Conservation (phyloP, 2,329 filamentous ascomycete genomes). For the Xylariaceae sp. region DNA sequence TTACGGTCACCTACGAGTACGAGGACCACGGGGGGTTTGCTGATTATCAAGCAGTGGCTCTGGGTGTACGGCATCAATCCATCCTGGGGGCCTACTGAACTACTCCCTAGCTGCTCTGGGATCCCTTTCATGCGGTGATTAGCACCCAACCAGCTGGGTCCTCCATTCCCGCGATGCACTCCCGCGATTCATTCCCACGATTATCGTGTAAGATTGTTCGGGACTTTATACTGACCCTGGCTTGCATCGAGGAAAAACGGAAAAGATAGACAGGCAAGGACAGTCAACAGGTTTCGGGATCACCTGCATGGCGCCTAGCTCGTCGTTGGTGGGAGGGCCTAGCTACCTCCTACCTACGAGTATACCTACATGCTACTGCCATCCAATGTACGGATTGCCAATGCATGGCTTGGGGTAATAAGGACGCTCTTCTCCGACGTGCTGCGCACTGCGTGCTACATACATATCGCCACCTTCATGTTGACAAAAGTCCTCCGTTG, state of each 20-base stretch:
- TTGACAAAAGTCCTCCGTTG: too few relatives aligned
- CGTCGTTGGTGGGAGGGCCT: background rate
- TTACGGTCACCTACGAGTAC: too few relatives aligned
- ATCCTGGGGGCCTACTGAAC: background rate
- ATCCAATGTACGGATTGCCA: too few relatives aligned
- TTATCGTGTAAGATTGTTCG: background rate
- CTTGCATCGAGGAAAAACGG: background rate
- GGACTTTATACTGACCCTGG: background rate
- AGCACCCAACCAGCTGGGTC: constrained; percentile 9
- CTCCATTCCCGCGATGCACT: background rate
- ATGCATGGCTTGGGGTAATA: too few relatives aligned
- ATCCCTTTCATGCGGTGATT: constrained; percentile 3
- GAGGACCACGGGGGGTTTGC: background rate
- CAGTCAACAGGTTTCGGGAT: background rate
- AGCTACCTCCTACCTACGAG: background rate
- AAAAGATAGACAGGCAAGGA: background rate
- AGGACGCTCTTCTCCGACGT: background rate
- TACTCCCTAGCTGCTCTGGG: constrained; percentile 1
- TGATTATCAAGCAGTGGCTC: constrained; percentile 1
- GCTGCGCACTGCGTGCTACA: background rate
- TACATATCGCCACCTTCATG: background rate
- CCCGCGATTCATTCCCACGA: constrained; percentile 3
- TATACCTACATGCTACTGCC: too few relatives aligned
- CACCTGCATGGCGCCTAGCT: background rate
- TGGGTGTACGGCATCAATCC: constrained; percentile 3